Evolutionary conservation across 805 yeast genomes (phyloP), one percentile per base, ranked within the genome.

Genomic region (Lachancea thermotolerans): DNA sequence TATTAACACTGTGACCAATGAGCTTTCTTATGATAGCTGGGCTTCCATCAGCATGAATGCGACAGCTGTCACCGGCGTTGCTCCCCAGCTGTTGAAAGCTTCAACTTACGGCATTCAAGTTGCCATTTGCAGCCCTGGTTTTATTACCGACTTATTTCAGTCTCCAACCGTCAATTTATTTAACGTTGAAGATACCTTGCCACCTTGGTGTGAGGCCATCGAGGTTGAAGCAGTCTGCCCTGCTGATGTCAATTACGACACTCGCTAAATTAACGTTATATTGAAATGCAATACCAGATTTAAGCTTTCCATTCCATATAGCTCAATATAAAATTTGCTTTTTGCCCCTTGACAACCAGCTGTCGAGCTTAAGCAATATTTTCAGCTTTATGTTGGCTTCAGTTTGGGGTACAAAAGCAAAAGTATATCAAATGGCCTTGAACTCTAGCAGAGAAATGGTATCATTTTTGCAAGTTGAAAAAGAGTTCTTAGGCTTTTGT

Each of bases 121-220:
- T 29, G 54, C 54, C n/a, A 34, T 41, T 27, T 50, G 54, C 36
- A 48, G 35, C 36, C 47, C 47, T 16, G 50, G 49, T 27, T 42
- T 50, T 25, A 27, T 42, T 10, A 28, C 54, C 17, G 47, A 41
- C 29, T 40, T 50, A 4, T 28, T 50, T 31, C 32, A 44, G 16
- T 35, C 54, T 11, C 54, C 54, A 28, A 48, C 54, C 9, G 52
- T 48, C 28, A 50, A 46, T 35, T 39, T 50, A 16, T 50, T 50
- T 43, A 41, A 42, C 21, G 29, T 18, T 28, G 52, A 50, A 21
- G 52, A 46, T 7, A 35, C 21, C 1, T 37, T 50, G 14, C 54
- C 54, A 30, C 18, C 38, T 27, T 50, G 38, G 44, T 50, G 54
- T 47, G 25, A 46, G 4, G n/a, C 45, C 5, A 46, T 50, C 17